Evolutionary conservation across 495 filamentous ascomycete species (phyloP), one percentile per base, ranked within the genome.

Genomic region (Entonaema liquescens): DNA sequence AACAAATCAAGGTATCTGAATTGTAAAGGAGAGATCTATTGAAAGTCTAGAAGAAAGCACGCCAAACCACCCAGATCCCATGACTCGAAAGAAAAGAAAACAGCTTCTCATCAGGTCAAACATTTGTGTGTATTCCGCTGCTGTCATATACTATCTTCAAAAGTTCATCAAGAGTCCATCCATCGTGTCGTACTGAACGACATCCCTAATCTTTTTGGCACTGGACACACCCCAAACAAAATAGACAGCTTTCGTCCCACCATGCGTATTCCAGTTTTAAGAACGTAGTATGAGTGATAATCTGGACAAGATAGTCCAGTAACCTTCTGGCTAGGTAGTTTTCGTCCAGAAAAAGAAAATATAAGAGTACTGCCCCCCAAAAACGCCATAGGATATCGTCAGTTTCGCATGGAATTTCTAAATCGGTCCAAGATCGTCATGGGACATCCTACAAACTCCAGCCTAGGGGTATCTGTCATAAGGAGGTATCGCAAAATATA

Each of bases 1-100:
- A 26, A 36, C 3, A 19, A 54, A 25, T 12, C 40, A 5, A 65
- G 11, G n/a, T 33, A 50, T 53, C 13, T 42, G n/a, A 65, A 55
- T 58, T 53, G 38, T 47, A 55, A 68, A 25, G 52, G 17, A 69
- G 28, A 66, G 38, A 33, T 73, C 65, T 69, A 68, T 73, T 69
- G 65, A 62, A 56, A 60, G 42, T 69, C 61, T 73, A 73, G 61
- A 69, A 57, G 57, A 69, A 69, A 66, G 21, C 65, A 66, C 49
- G 35, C 65, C 50, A 65, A 62, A 44, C 61, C 65, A 52, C 35
- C 61, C 52, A 13, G 47, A 7, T 56, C 65, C 56, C 35, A 59
- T 67, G 59, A 67, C 49, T 50, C 9, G 49, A 67, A 60, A 15
- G 55, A 33, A 65, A 44, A 63, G 35, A 52, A 66, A 55, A 47